phyloP scores from a whole-genome alignment of 345 rosid genomes.

The Boechera stricta region DNA sequence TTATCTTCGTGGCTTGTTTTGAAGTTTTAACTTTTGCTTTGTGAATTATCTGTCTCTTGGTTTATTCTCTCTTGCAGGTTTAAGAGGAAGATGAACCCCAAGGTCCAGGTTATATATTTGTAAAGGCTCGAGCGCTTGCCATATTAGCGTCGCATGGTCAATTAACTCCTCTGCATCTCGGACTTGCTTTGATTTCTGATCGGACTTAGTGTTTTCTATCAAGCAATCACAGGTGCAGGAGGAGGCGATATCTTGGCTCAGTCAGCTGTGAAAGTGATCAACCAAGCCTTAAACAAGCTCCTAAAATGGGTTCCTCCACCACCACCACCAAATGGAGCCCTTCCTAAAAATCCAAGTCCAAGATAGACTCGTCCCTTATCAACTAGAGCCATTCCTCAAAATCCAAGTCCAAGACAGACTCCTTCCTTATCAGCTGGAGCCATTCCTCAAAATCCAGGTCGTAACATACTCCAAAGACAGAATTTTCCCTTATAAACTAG shows the following conservation, averaged over 20 bases:
- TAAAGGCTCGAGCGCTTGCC: neutral
- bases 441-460: neutral
- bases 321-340: neutral
- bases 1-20: no score
- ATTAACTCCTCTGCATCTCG: constrained; percentile 81
- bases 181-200: constrained; percentile 62
- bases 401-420: neutral
- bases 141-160: constrained; percentile 54
- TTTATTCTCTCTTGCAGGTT: no score
- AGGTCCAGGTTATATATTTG: neutral
- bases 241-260: constrained; percentile 62
- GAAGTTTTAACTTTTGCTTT: no score
- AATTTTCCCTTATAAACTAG: no score
- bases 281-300: constrained; percentile 68
- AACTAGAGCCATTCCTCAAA: neutral
- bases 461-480: neutral
- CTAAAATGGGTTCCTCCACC: neutral
- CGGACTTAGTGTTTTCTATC: constrained; percentile 63
- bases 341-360: no score
- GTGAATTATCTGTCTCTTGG: no score
- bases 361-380: no score
- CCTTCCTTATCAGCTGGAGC: constrained; percentile 62
- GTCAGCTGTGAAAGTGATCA: constrained; percentile 65
- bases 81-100: neutral
- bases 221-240: constrained; percentile 53